Base-by-base conservation (phyloP, 202 grass and related monocot genomes). In the Eragrostis tef region DNA sequence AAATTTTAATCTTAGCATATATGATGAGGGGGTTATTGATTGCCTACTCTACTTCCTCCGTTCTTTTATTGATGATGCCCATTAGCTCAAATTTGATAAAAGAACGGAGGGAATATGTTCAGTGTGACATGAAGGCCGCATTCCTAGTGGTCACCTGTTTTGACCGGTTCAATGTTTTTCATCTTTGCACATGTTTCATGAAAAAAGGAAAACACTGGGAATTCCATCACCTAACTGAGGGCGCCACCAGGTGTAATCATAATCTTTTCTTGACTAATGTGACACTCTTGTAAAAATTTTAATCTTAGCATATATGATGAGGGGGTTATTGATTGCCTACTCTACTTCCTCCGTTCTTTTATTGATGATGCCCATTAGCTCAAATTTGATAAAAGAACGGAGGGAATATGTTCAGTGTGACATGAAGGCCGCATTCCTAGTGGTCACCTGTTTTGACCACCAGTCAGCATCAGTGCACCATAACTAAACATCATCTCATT, bases 1-100 rank as follows among this genome's bases (percentile, higher is more conserved):
- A 12, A 76, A 13, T 74, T 64, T 26, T 9, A 26, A 76, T 43
- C 74, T 52, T 75, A 75, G 31, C 7, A 60, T 47, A 59, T 75
- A n/a, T 24, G 6, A 5, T 68, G 22, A n/a, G 25, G 3, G 29
- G 44, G 2, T 75, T n/a, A 61, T 29, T 59, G 44, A 69, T 86
- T 72, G 25, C 57, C 60, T 79, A 60, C 7, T n/a, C n/a, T 74
- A 39, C 34, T 39, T 5, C 34, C 34, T 39, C 34, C 5, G 34
- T 39, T 39, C 34, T 39, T n/a, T n/a, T n/a, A n/a, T n/a, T n/a
- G n/a, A n/a, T n/a, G n/a, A n/a, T n/a, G n/a, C n/a, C n/a, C n/a
- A n/a, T n/a, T n/a, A n/a, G n/a, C n/a, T n/a, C n/a, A n/a, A n/a
- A n/a, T n/a, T n/a, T n/a, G 6, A 39, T 39, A 39, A 39, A 39